Percentiles rank a stretch among this genome's conserved stretches.
Evolutionary conservation across 768 basidiomycete genomes (phyloP).

Genomic region (Auricularia heimuer): DNA sequence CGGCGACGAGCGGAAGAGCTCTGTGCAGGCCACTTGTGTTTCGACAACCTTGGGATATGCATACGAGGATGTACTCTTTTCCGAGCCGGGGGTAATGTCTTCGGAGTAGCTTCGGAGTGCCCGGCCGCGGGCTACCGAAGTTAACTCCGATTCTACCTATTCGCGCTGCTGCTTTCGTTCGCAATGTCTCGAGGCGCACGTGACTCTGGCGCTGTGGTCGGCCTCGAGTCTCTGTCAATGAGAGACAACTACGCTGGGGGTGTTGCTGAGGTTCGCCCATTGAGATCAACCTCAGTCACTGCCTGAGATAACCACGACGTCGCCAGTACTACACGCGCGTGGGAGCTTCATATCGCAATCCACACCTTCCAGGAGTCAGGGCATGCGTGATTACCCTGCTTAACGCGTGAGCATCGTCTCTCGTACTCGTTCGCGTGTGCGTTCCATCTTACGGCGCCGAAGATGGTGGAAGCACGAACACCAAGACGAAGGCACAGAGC

Average conservation of each 20-base stretch:
- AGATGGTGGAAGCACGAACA: conserved; percentile 26
- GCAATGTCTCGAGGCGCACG: conserved; percentile 19
- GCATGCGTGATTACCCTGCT: conserved; percentile 45
- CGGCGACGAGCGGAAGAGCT: too few species aligned
- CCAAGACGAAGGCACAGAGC: neutral
- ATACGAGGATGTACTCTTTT: too few species aligned
- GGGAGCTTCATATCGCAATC: conserved; percentile 60
- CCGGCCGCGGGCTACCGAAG: too few species aligned
- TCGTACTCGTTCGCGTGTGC: neutral
- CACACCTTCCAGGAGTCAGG: conserved; percentile 58
- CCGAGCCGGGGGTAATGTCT: too few species aligned
- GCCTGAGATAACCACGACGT: neutral
- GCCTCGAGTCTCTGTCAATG: conserved; percentile 35
- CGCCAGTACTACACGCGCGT: conserved; percentile 53
- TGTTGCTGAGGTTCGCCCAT: conserved; percentile 42
- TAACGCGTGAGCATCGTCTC: conserved; percentile 28
- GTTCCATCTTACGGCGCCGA: conserved; percentile 17
- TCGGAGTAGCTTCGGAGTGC: too few species aligned
- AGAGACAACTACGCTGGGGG: conserved; percentile 43
- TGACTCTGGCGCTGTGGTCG: conserved; percentile 10
- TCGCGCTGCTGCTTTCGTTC: too few species aligned
- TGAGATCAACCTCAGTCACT: neutral
- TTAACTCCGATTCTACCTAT: too few species aligned
- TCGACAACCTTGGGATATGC: too few species aligned
- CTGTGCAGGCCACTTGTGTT: too few species aligned